A percentile compares a stretch with the other conserved stretches of the same genome.
phyloP scores from a whole-genome alignment of 2,329 filamentous ascomycete genomes.

The Teratosphaeria pseudoeucalypti region DNA sequence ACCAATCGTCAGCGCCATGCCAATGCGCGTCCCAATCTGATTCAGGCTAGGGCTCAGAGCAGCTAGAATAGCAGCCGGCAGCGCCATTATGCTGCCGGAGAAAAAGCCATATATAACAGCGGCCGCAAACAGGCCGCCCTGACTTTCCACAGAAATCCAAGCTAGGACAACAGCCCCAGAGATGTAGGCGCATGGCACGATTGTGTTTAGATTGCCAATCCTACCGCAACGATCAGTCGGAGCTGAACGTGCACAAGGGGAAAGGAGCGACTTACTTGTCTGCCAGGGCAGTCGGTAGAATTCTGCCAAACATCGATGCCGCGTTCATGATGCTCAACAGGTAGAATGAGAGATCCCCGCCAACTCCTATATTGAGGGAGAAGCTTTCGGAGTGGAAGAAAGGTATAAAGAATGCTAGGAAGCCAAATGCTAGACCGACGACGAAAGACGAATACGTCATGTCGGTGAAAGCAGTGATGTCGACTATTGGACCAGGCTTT shows the following conservation, averaged over 20 bases:
- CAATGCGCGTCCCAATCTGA: constrained; percentile 37
- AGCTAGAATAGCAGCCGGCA: constrained; percentile 34
- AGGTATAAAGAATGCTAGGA: constrained; percentile 24
- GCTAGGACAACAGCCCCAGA: constrained; percentile 41
- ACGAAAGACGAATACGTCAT: constrained; percentile 29
- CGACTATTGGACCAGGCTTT: constrained; percentile 33
- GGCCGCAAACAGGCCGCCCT: constrained; percentile 31
- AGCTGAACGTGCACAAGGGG: neutral
- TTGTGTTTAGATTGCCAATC: constrained; percentile 30
- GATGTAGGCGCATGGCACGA: constrained; percentile 17
- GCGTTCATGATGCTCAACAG: constrained; percentile 49
- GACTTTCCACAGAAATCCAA: constrained; percentile 43
- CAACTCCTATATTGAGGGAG: constrained; percentile 30
- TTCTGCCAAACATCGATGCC: constrained; percentile 43
- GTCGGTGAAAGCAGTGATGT: constrained; percentile 30
- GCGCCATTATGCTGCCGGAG: constrained; percentile 34
- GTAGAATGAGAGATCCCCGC: constrained; percentile 39
- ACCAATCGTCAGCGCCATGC: constrained; percentile 37
- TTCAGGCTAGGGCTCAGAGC: constrained; percentile 36
- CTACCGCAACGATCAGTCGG: constrained; percentile 37
- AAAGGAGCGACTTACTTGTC: constrained; percentile 31
- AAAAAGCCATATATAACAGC: constrained; percentile 36
- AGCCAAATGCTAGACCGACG: constrained; percentile 21
- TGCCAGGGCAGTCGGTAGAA: constrained; percentile 44
- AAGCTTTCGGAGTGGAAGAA: constrained; percentile 35